Conservation (phyloP, 1,139 yeast species). For the Hemisphaericaspora subhashii region DNA sequence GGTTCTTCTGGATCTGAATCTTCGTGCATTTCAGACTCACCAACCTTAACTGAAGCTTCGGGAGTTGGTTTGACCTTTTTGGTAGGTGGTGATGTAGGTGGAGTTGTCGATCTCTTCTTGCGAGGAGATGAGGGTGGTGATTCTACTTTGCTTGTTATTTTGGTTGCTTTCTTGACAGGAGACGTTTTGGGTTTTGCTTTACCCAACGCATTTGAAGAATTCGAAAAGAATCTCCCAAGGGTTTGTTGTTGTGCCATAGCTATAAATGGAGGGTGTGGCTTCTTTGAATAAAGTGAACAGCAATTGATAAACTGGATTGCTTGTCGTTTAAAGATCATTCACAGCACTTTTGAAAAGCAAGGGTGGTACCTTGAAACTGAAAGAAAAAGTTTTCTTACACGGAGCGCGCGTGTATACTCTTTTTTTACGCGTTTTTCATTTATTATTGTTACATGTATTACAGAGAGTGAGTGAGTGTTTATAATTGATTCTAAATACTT, state of each 20-base stretch:
- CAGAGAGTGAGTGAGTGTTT: too few species aligned
- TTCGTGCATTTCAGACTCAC: constrained; percentile 4
- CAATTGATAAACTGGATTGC: neutral
- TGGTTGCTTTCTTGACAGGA: constrained; percentile 5
- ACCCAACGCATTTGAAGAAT: constrained; percentile 9
- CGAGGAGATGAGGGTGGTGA: neutral
- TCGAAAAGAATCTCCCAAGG: constrained; percentile 35
- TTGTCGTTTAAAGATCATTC: neutral
- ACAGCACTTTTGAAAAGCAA: neutral
- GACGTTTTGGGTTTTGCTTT: constrained; percentile 3
- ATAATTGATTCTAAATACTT: constrained; percentile 28
- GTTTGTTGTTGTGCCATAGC: constrained; percentile 37
- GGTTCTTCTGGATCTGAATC: constrained; percentile 12
- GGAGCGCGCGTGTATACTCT: too few species aligned
- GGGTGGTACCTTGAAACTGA: too few species aligned
- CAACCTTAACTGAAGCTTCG: constrained; percentile 1
- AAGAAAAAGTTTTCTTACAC: too few species aligned
- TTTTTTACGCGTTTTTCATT: too few species aligned
- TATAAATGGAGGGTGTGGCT: neutral
- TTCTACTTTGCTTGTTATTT: neutral
- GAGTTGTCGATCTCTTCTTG: constrained; percentile 6
- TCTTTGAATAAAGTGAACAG: neutral
- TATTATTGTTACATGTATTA: too few species aligned
- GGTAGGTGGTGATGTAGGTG: constrained; percentile 9
- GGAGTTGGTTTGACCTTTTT: constrained; percentile 5